Evolutionary conservation across 1,139 yeast genomes (phyloP).

Genomic region (Taiozyma sp.): DNA sequence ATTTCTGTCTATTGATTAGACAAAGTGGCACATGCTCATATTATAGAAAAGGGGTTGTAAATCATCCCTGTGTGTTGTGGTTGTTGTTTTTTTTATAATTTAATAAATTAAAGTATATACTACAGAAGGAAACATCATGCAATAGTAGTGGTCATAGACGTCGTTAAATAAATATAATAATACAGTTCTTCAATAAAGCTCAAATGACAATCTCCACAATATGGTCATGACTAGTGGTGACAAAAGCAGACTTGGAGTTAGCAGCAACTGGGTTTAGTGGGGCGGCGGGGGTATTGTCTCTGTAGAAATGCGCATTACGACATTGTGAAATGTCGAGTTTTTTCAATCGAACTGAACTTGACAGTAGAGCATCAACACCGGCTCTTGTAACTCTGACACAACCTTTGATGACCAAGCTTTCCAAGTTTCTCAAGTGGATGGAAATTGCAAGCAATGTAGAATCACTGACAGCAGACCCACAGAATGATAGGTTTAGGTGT

Average conservation of each 20-base stretch:
- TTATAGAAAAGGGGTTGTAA: background rate
- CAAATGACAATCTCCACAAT: constrained; percentile 47
- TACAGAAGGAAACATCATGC: background rate
- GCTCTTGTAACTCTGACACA: constrained; percentile 72
- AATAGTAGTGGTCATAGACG: background rate
- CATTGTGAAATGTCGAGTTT: constrained; percentile 65
- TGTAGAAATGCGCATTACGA: constrained; percentile 51
- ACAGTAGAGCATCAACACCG: constrained; percentile 61
- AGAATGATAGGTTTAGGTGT: constrained; percentile 56
- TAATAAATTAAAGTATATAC: background rate
- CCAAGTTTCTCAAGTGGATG: constrained; percentile 43
- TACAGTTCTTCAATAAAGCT: background rate
- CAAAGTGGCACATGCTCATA: background rate
- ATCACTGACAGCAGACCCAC: constrained; percentile 79
- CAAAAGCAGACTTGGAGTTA: constrained; percentile 50
- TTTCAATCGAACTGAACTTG: constrained; percentile 49
- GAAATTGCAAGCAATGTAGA: constrained; percentile 60
- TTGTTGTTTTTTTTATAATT: background rate
- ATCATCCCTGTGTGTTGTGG: background rate
- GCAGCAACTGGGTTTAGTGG: constrained; percentile 41
- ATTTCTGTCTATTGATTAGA: constrained; percentile 56
- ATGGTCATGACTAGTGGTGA: constrained; percentile 48
- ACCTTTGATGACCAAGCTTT: constrained; percentile 51
- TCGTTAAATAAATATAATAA: background rate
- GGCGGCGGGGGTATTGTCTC: constrained; percentile 53